These are phyloP conservation scores for Curvularia spicifera DNA, from an alignment of 2,329 filamentous ascomycete genomes.

Conservation along the genomic window DNA sequence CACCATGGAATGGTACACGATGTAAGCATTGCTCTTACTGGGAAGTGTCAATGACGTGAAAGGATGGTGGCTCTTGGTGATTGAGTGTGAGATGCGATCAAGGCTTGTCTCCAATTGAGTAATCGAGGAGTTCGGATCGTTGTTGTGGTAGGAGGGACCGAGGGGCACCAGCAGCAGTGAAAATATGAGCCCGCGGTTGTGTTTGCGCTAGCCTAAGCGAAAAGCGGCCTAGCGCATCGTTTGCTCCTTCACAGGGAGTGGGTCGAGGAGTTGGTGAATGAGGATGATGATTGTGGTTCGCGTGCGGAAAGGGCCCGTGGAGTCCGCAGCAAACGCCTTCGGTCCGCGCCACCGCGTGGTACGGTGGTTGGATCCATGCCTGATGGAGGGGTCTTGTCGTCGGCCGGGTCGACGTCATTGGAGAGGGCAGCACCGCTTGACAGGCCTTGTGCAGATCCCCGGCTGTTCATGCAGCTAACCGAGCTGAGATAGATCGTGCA, in stretches of 20 bases:
- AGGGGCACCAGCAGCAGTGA: slow-evolving; percentile 21
- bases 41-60: slow-evolving; percentile 32
- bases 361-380: slow-evolving; percentile 3
- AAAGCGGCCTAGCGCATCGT: slow-evolving; percentile 19
- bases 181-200: slow-evolving; percentile 23
- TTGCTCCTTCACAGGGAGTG: slow-evolving; percentile 11
- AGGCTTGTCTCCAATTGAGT: slow-evolving; percentile 26
- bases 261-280: slow-evolving; percentile 14
- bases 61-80: slow-evolving; percentile 21
- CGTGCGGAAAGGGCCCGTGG: not conserved
- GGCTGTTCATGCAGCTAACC: slow-evolving; percentile 26
- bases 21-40: slow-evolving; percentile 28
- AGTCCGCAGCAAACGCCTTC: not conserved
- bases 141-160: slow-evolving; percentile 20
- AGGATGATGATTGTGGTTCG: slow-evolving; percentile 6
- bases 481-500: slow-evolving; percentile 21
- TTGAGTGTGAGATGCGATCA: slow-evolving; percentile 16
- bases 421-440: slow-evolving; percentile 17
- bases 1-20: slow-evolving; percentile 8
- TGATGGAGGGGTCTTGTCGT: slow-evolving; percentile 13
- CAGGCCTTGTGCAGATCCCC: slow-evolving; percentile 20
- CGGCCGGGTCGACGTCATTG: slow-evolving; percentile 14
- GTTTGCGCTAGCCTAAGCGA: slow-evolving; percentile 24
- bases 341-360: slow-evolving; percentile 3
- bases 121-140: slow-evolving; percentile 18